phyloP scores from a whole-genome alignment of 73 alveolate species.

The Halteria grandinella region DNA sequence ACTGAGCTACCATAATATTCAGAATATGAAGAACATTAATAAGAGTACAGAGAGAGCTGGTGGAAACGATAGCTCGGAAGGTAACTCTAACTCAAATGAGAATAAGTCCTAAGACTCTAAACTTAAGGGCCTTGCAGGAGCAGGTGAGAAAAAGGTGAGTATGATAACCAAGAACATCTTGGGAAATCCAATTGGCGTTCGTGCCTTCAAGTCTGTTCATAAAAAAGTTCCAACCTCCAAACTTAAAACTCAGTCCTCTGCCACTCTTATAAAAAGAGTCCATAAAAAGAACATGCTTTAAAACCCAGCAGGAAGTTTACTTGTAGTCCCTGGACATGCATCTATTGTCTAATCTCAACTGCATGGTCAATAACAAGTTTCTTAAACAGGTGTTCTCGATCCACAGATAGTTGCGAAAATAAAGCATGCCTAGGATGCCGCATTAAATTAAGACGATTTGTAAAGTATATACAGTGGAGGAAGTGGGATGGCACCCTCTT shows the following conservation, averaged over 20 bases:
- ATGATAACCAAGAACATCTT: not conserved
- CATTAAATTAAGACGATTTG: conserved; percentile 11
- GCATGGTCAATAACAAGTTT: not conserved
- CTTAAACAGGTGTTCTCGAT: not conserved
- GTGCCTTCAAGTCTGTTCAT: no score
- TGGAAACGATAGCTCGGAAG: not conserved
- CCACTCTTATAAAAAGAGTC: no score
- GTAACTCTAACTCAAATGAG: not conserved
- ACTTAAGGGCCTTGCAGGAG: not conserved
- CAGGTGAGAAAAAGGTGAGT: not conserved
- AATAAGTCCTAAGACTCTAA: not conserved
- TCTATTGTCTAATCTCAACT: no score
- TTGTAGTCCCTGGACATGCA: no score
- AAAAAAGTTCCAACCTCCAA: no score
- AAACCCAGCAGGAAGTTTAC: no score
- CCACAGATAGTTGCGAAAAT: not conserved
- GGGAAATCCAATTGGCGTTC: no score
- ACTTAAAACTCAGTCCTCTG: no score
- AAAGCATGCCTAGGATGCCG: not conserved
- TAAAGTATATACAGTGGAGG: conserved; percentile 20
- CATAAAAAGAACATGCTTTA: no score
- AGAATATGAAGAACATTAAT: not conserved
- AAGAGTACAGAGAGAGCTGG: not conserved
- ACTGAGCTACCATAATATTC: not conserved
- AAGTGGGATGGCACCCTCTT: conserved; percentile 25